A percentile compares a stretch with the other conserved stretches of the same genome.
These are phyloP conservation scores for Verticillium nonalfalfae DNA, from an alignment of 2,329 filamentous ascomycete species.

Conservation along the genomic window DNA sequence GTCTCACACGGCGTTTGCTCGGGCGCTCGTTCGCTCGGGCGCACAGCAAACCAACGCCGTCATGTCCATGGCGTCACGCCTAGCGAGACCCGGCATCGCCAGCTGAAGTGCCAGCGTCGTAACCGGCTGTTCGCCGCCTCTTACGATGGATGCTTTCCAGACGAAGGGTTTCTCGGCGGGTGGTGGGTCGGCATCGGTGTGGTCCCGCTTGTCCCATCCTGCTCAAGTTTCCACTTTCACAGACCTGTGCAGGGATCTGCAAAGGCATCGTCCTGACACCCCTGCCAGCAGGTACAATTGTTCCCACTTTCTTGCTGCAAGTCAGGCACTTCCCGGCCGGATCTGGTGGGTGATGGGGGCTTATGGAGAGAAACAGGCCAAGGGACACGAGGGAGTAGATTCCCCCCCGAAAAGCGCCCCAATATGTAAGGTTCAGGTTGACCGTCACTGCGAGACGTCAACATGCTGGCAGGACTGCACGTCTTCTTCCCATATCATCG, in stretches of 20 bases:
- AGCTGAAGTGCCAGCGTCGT: background rate
- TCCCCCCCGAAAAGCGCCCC: background rate
- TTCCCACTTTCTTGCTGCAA: slow-evolving; percentile 5
- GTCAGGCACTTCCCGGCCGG: slow-evolving; percentile 11
- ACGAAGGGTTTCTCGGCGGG: background rate
- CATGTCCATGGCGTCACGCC: background rate
- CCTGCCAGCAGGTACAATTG: background rate
- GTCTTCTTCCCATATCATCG: slow-evolving; percentile 7
- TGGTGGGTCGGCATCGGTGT: background rate
- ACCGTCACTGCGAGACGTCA: slow-evolving; percentile 8
- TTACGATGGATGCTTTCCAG: background rate
- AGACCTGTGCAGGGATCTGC: background rate
- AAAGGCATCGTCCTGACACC: background rate
- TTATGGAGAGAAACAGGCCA: slow-evolving; percentile 2
- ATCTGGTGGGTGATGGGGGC: slow-evolving; percentile 3
- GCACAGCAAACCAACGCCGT: background rate
- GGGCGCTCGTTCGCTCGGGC: background rate
- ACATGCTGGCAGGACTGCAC: slow-evolving; percentile 4
- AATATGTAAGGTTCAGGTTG: slow-evolving; percentile 12
- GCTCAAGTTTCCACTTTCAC: background rate
- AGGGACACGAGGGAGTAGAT: slow-evolving; percentile 1
- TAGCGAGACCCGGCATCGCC: background rate
- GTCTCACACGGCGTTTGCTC: background rate
- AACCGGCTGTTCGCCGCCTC: background rate
- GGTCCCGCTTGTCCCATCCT: background rate